Conservation (phyloP, 805 yeast species). For the Ogataea trehaloabstinens region DNA sequence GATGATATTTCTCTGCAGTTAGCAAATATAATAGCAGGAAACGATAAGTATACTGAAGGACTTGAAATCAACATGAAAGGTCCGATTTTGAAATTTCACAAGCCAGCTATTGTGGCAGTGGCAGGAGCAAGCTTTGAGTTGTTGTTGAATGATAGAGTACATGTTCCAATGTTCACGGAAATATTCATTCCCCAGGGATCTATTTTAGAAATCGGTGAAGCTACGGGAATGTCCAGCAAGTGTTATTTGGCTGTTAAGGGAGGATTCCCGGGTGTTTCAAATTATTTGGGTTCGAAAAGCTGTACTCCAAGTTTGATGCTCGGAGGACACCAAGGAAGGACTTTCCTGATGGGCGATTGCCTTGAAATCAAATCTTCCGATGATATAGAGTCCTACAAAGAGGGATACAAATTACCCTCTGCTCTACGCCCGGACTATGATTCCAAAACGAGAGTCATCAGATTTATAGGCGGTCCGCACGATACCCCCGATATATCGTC, state of each 20-base stretch:
- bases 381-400: conserved; percentile 56
- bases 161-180: conserved; percentile 68
- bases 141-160: conserved; percentile 53
- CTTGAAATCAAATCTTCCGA: conserved; percentile 74
- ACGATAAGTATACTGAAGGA: conserved; percentile 76
- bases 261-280: conserved; percentile 83
- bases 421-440: conserved; percentile 54
- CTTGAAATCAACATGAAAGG: conserved; percentile 86
- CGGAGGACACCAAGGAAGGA: conserved; percentile 95
- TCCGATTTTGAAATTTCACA: conserved; percentile 82
- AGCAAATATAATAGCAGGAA: conserved; percentile 90
- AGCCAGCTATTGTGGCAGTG: conserved; percentile 71
- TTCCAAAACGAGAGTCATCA: conserved; percentile 69
- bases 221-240: conserved; percentile 72
- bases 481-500: conserved; percentile 94
- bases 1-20: conserved; percentile 84
- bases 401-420: conserved; percentile 67
- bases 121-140: conserved; percentile 82
- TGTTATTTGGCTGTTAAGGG: conserved; percentile 87
- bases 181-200: conserved; percentile 70
- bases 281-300: conserved; percentile 89
- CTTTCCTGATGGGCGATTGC: conserved; percentile 87
- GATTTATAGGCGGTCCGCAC: conserved; percentile 95
- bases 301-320: conserved; percentile 89
- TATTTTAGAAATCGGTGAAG: conserved; percentile 71